These are phyloP conservation scores for Petunia secreta DNA, from an alignment of 257 asterid species.

Conservation along the genomic window DNA sequence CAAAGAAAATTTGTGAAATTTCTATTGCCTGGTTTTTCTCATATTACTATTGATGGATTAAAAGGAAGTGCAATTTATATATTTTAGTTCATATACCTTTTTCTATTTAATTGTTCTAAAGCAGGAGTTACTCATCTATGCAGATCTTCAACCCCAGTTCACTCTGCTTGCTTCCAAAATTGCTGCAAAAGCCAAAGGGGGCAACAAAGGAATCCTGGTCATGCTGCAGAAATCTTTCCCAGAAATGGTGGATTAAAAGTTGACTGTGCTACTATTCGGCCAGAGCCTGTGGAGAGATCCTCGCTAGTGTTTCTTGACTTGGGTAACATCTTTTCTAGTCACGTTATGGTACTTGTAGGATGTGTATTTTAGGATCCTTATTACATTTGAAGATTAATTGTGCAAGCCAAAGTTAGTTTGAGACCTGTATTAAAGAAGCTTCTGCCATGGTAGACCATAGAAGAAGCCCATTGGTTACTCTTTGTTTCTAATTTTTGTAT, in stretches of 20 bases:
- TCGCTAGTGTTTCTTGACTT: neutral
- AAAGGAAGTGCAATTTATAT: neutral
- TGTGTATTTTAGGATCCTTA: neutral
- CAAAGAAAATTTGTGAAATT: neutral
- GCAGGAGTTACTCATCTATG: neutral
- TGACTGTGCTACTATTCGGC: neutral
- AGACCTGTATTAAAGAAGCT: neutral
- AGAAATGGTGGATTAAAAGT: neutral
- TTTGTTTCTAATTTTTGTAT: neutral
- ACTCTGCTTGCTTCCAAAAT: slow-evolving; percentile 4
- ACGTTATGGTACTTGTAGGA: neutral
- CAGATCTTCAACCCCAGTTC: neutral
- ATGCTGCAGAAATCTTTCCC: neutral
- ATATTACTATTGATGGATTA: neutral
- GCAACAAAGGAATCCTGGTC: neutral
- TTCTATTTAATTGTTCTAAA: neutral
- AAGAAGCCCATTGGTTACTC: neutral
- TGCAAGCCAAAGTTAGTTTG: neutral
- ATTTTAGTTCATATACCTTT: neutral
- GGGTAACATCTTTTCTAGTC: neutral
- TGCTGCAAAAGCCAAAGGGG: neutral
- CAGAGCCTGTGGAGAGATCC: neutral
- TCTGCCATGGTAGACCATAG: neutral
- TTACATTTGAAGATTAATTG: neutral
- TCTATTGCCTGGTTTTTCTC: slow-evolving; percentile 3